Conservation (phyloP, 305 asterid genomes). For the Coffea humblotiana region DNA sequence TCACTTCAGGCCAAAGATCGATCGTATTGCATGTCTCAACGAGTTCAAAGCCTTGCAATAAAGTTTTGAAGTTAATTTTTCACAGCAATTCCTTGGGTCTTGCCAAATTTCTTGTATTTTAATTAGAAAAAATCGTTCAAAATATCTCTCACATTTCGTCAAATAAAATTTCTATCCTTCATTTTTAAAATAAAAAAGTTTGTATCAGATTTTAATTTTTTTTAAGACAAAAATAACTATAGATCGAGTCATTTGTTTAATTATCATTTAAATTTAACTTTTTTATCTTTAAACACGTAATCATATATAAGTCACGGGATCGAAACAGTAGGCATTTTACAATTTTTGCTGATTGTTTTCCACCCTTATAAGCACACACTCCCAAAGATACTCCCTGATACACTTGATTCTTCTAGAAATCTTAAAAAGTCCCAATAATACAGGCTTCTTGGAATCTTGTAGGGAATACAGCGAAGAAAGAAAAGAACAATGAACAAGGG, state of each 20-base stretch:
- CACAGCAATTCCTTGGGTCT: background rate
- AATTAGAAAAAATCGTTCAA: no score
- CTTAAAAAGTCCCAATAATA: background rate
- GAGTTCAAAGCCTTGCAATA: no score
- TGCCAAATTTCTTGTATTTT: background rate
- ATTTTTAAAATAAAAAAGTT: no score
- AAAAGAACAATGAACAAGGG: background rate
- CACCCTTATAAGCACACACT: background rate
- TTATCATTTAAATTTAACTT: no score
- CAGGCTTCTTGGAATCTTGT: background rate
- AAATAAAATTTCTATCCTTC: no score
- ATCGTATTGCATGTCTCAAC: background rate
- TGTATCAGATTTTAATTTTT: no score
- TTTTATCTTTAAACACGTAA: no score
- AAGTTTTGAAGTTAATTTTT: background rate
- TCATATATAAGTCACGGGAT: no score
- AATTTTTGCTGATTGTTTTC: background rate
- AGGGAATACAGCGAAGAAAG: background rate
- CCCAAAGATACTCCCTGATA: background rate
- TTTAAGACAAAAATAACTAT: no score
- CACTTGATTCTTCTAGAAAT: constrained; percentile 3
- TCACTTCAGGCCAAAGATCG: background rate
- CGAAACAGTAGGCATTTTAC: background rate
- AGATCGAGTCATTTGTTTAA: no score
- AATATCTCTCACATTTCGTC: no score